Evolutionary conservation across 2,329 filamentous ascomycete species (phyloP), one percentile per base, ranked within the genome.

Genomic region (Cercospora zeae-maydis): DNA sequence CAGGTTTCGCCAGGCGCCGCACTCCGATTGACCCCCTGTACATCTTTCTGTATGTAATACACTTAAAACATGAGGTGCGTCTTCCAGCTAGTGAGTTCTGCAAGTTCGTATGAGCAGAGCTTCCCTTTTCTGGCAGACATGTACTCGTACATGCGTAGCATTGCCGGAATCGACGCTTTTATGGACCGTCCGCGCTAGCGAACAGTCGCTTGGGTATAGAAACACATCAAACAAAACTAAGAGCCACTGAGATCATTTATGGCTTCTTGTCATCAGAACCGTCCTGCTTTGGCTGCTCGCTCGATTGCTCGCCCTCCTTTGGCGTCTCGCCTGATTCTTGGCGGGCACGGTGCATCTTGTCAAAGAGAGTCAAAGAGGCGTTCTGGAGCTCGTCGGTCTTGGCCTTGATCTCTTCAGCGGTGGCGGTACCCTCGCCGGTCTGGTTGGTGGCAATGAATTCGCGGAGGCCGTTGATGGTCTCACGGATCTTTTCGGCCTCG

Each of bases 271-370:
- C 87, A 77, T 90, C 87, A 65, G 76, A 69, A 61, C 79, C 79
- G 73, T 74, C 70, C 73, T 71, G 67, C 67, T 72, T 69, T 71
- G 77, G 73, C 71, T 77, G 72, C 71, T 79, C 71, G 56, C 69
- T 70, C 51, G 64, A 73, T 68, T 76, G 74, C 70, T 75, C 69
- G 58, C 75, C 74, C 74, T 84, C 80, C 76, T 85, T 79, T 75
- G 82, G 78, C 72, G 83, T 73, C 63, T 66, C 63, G 11, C 59
- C 39, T 13, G 63, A 37, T 67, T 76, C 83, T 71, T 81, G 78
- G 73, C 91, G 89, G 71, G 93, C 92, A 86, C 96, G 96, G 90
- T 99, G 93, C 91, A 99, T 96, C 90, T 98, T 97, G 84, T 98
- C 95, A 80, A 99, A 98, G 75, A 98, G 88, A 82, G 91, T 96